Percentiles rank a stretch among this genome's conserved stretches.
These are phyloP conservation scores for Cystobasidium onofrii DNA, from an alignment of 768 basidiomycete species.

Conservation along the genomic window DNA sequence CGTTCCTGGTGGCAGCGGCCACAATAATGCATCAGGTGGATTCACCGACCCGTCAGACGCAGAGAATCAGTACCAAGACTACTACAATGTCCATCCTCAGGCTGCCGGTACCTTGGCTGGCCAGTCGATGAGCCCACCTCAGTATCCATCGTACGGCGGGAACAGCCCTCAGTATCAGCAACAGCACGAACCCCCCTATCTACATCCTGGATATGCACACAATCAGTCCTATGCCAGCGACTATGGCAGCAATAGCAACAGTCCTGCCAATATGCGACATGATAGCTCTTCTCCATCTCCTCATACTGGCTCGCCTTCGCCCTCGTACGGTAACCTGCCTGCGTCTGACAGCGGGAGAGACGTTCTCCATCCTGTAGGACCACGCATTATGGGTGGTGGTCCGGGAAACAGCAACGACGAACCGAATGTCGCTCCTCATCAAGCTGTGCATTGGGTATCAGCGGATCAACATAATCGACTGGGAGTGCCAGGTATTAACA, in stretches of 20 bases:
- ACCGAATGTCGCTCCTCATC: slow-evolving; percentile 5
- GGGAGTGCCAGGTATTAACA: not conserved
- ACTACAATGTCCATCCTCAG: not conserved
- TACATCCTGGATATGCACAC: slow-evolving; percentile 15
- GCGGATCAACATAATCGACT: not conserved
- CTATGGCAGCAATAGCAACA: not conserved
- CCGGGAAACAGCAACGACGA: not conserved
- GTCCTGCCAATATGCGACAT: not conserved
- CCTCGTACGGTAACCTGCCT: not conserved
- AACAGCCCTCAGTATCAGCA: not conserved
- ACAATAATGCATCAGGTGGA: not conserved
- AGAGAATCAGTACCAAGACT: not conserved
- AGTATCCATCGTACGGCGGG: not conserved
- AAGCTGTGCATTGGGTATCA: not conserved
- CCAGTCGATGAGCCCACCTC: not conserved
- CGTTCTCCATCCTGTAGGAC: not conserved
- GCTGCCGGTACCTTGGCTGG: not conserved
- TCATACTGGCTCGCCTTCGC: not conserved
- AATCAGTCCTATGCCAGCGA: not conserved
- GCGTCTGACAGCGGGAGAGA: not conserved
- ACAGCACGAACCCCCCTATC: not conserved
- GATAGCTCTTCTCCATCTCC: not conserved
- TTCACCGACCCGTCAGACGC: not conserved
- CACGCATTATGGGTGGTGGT: not conserved
- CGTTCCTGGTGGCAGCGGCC: not conserved